Percentiles rank a stretch among this genome's conserved stretches.
Conservation (phyloP, 331 rosid genomes). For the Ulmus americana region DNA sequence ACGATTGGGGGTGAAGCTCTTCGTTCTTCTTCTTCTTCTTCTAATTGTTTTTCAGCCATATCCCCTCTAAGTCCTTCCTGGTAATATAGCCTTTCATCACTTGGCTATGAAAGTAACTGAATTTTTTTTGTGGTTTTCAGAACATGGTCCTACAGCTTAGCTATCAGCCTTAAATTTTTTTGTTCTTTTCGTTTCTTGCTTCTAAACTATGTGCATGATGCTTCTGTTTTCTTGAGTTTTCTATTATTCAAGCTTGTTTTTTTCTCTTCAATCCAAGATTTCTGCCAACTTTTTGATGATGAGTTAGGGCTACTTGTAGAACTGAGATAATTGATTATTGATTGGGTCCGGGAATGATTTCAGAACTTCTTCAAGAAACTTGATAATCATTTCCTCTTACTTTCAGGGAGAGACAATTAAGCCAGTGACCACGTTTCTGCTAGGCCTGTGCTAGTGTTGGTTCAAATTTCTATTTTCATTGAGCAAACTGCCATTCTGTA, state of each 20-base stretch:
- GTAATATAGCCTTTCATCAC: slow-evolving; percentile 29
- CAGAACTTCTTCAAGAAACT: slow-evolving; percentile 72
- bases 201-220: neutral
- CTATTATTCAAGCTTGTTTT: slow-evolving; percentile 4
- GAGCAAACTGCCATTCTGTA: slow-evolving; percentile 84
- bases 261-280: slow-evolving; percentile 45
- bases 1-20: no score
- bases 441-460: slow-evolving; percentile 74
- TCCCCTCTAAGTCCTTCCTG: slow-evolving; percentile 22
- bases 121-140: neutral
- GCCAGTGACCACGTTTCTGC: slow-evolving; percentile 57
- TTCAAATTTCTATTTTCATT: slow-evolving; percentile 75
- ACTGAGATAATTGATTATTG: slow-evolving; percentile 50
- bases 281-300: slow-evolving; percentile 64
- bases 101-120: neutral
- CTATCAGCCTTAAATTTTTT: no score
- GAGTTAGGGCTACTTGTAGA: slow-evolving; percentile 50
- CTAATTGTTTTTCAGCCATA: no score
- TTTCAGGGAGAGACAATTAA: slow-evolving; percentile 57
- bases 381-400: slow-evolving; percentile 55
- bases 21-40: no score
- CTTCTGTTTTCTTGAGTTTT: slow-evolving; percentile 19
- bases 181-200: neutral
- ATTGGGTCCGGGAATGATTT: slow-evolving; percentile 93
- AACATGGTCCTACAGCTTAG: neutral